Percentiles rank a stretch among this genome's conserved stretches.
These are phyloP conservation scores for Talaromyces sp. DNA, from an alignment of 2,329 filamentous ascomycete species.

Conservation along the genomic window DNA sequence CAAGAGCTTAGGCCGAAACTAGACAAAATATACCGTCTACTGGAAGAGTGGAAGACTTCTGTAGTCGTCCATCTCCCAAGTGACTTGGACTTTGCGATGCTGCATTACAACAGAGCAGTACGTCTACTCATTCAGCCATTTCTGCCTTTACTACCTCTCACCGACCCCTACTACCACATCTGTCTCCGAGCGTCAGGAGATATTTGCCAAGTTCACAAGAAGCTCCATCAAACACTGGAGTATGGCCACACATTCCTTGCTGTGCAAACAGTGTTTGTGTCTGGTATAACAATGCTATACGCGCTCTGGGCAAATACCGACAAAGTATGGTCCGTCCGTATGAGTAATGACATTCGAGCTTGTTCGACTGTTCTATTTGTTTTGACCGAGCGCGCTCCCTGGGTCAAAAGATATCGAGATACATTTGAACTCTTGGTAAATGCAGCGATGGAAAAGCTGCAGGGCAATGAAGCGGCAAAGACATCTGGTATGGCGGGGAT, in stretches of 20 bases:
- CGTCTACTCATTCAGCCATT: slow-evolving; percentile 53
- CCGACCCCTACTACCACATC: slow-evolving; percentile 48
- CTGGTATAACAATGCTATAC: slow-evolving; percentile 37
- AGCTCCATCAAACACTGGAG: slow-evolving; percentile 37
- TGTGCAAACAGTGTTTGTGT: slow-evolving; percentile 39
- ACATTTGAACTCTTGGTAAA: slow-evolving; percentile 49
- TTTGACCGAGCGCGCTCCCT: slow-evolving; percentile 49
- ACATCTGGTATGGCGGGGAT: slow-evolving; percentile 40
- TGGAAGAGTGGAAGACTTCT: slow-evolving; percentile 48
- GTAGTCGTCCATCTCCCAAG: slow-evolving; percentile 33
- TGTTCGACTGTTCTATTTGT: slow-evolving; percentile 50
- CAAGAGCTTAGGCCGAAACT: slow-evolving; percentile 48
- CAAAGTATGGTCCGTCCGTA: slow-evolving; percentile 47
- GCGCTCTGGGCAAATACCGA: slow-evolving; percentile 44
- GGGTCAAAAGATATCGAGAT: slow-evolving; percentile 49
- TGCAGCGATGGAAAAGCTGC: slow-evolving; percentile 47
- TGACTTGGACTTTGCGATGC: slow-evolving; percentile 49
- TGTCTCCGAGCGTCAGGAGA: slow-evolving; percentile 37
- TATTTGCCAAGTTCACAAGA: slow-evolving; percentile 39
- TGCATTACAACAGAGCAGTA: slow-evolving; percentile 51
- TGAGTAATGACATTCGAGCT: slow-evolving; percentile 50
- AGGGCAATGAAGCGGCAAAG: slow-evolving; percentile 35
- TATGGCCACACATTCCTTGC: slow-evolving; percentile 40
- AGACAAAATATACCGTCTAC: slow-evolving; percentile 43
- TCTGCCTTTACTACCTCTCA: slow-evolving; percentile 44